Evolutionary conservation across 2,329 filamentous ascomycete genomes (phyloP).

Genomic region (Onygena corvina): DNA sequence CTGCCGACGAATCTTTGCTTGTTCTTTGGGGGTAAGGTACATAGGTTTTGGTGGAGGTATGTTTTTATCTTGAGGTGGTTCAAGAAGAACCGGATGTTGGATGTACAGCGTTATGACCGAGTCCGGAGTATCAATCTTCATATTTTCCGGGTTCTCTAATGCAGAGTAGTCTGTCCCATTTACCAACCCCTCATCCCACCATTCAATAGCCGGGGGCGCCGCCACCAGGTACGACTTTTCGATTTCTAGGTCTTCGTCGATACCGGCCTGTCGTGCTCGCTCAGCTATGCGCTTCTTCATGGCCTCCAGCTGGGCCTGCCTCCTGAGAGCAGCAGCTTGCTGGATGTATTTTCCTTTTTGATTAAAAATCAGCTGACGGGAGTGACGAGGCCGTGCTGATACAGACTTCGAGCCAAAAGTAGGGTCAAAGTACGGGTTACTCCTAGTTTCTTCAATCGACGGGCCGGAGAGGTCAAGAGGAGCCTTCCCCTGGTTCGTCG

Average conservation of each 20-base stretch:
- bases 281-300: conserved; percentile 91
- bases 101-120: conserved; percentile 82
- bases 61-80: conserved; percentile 82
- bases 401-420: conserved; percentile 49
- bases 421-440: conserved; percentile 76
- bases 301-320: conserved; percentile 77
- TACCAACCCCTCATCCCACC: conserved; percentile 91
- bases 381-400: conserved; percentile 51
- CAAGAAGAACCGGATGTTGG: conserved; percentile 81
- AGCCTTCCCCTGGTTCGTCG: conserved; percentile 33
- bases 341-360: conserved; percentile 95
- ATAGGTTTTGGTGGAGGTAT: conserved; percentile 71
- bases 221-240: conserved; percentile 85
- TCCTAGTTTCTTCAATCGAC: conserved; percentile 46
- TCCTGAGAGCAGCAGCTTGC: conserved; percentile 76
- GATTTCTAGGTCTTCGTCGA: conserved; percentile 78
- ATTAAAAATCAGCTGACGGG: conserved; percentile 76
- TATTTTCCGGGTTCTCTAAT: conserved; percentile 50
- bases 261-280: conserved; percentile 75
- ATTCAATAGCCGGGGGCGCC: conserved; percentile 76
- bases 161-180: conserved; percentile 62
- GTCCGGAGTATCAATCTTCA: conserved; percentile 68
- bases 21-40: conserved; percentile 82
- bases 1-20: conserved; percentile 79
- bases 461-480: conserved; percentile 47